Base-by-base conservation (phyloP, 2,329 filamentous ascomycete species). In the Aspergillus sp. region DNA sequence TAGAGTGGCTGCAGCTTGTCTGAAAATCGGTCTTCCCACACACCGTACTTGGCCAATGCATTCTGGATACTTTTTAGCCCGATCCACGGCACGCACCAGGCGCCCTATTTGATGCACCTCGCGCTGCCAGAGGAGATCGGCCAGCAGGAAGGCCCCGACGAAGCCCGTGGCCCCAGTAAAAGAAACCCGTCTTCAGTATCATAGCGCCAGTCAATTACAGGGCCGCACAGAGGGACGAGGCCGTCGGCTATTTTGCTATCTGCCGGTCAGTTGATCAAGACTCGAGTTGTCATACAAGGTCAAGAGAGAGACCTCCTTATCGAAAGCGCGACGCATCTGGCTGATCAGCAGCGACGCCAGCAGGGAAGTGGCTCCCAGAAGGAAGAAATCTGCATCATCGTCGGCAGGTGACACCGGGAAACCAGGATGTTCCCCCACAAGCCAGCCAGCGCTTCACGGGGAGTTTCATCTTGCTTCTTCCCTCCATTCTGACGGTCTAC, bases 111-210 rank as follows among this genome's bases (percentile, higher is more conserved):
- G 80, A 19, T 50, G 28, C 4, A 79, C 70, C 26, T 71, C 64
- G 7, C 66, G 72, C 26, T 66, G 72, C 28, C 75, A 74, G 0
- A 94, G 73, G 1, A 93, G 66, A 43, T 90, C 84, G 44, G 76
- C 76, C 30, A 91, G 69, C 3, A 94, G 68, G 60, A 86, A 91
- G 0, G 84, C 77, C 5, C 88, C 88, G 9, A 94, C 67, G 70
- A 94, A 94, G 1, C 87, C 88, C 1, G 88, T 94, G 3, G 85
- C 86, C 28, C 88, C 88, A 1, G 88, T 94, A 4, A 94, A 67
- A 61, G 94, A 84, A 1, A 90, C 75, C 1, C 52, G 52, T 3
- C 58, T 39, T 60, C 57, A 5, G 48, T 52, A n/a, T 52, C 48
- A n/a, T 46, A 26, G 10, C 48, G 42, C 55, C 57, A 58, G 29